phyloP scores from a whole-genome alignment of 1,284 basidiomycete genomes.

The Apiotrichum sp. region DNA sequence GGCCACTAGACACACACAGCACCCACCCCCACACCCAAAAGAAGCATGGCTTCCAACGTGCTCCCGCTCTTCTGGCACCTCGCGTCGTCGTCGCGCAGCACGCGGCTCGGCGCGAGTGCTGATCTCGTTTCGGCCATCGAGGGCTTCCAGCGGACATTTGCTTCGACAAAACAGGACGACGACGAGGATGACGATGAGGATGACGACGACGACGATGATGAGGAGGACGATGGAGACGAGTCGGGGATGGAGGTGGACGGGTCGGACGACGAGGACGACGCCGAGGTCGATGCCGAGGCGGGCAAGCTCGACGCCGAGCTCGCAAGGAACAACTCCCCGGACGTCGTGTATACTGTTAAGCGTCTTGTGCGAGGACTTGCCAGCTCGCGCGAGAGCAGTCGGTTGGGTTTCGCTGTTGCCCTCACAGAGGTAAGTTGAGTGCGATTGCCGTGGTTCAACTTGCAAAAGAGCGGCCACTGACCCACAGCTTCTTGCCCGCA shows the following conservation, averaged over 20 bases:
- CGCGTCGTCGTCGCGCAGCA: constrained; percentile 71
- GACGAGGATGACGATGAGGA: constrained; percentile 32
- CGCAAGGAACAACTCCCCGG: constrained; percentile 44
- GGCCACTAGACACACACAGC: not conserved
- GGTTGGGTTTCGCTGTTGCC: constrained; percentile 91
- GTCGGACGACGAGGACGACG: constrained; percentile 40
- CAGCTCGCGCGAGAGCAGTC: constrained; percentile 84
- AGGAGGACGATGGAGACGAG: constrained; percentile 50
- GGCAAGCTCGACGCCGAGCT: not conserved
- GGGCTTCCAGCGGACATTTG: constrained; percentile 63
- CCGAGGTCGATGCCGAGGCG: not conserved
- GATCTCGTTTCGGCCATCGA: constrained; percentile 74
- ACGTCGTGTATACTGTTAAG: constrained; percentile 82
- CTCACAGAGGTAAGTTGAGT: constrained; percentile 72
- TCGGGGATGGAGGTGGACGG: constrained; percentile 25
- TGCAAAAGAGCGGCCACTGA: not conserved
- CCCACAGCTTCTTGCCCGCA: constrained; percentile 66
- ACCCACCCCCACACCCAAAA: not conserved
- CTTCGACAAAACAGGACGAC: constrained; percentile 42
- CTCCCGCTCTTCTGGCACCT: constrained; percentile 91
- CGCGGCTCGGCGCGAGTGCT: constrained; percentile 76
- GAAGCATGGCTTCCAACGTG: constrained; percentile 41
- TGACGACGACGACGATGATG: constrained; percentile 35
- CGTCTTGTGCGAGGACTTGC: constrained; percentile 79
- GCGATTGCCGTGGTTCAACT: too few relatives aligned